Evolutionary conservation across 306 rosid genomes (phyloP).

Genomic region (Acacia acuminata): DNA sequence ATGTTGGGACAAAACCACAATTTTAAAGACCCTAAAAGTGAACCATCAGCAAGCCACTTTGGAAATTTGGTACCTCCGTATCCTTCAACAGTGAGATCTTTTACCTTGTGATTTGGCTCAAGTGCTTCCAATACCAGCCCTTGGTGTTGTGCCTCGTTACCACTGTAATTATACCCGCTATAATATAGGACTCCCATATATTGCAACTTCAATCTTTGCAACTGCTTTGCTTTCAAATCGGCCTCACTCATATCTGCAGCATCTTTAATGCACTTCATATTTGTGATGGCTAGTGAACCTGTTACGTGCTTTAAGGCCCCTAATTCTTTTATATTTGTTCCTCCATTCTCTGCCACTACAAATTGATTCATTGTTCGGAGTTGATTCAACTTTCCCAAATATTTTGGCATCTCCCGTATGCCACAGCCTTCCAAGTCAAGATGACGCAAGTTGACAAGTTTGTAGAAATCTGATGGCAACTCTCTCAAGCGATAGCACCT

Average conservation of each 20-base stretch:
- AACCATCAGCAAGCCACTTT: neutral
- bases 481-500: fast-evolving
- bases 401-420: neutral
- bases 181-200: too few species aligned
- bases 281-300: neutral
- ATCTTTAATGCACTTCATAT: neutral
- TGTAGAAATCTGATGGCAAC: neutral
- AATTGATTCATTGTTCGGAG: neutral
- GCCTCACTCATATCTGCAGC: neutral
- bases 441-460: neutral
- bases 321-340: neutral
- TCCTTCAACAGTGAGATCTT: neutral
- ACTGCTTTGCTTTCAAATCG: neutral
- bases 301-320: neutral
- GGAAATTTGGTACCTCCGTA: neutral
- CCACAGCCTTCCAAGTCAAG: neutral
- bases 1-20: fast-evolving
- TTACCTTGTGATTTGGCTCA: neutral
- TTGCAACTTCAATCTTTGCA: neutral
- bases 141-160: neutral
- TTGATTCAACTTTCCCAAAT: neutral
- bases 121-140: neutral
- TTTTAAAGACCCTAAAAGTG: neutral
- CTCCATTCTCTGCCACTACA: neutral
- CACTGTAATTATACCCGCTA: fast-evolving